A percentile compares a stretch with the other conserved stretches of the same genome.
Conservation (phyloP, 441 rosid genomes). For the Eruca vesicaria region DNA sequence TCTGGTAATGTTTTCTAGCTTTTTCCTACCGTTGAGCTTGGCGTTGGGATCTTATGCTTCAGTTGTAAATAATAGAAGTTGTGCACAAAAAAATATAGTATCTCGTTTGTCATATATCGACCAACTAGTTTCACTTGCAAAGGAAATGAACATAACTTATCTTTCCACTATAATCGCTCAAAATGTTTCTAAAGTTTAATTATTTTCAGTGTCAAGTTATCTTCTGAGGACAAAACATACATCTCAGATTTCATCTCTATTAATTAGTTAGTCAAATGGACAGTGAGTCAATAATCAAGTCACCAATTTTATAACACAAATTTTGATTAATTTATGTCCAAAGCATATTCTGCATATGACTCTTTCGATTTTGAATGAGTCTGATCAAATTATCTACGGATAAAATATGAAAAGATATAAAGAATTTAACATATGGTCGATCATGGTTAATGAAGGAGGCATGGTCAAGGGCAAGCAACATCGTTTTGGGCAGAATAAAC, state of each 20-base stretch:
- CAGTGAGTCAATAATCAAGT: neutral
- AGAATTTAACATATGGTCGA: neutral
- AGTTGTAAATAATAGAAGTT: too few species aligned
- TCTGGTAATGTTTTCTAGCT: too few species aligned
- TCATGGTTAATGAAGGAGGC: neutral
- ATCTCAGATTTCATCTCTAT: neutral
- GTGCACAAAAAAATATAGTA: too few species aligned
- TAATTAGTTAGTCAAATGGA: neutral
- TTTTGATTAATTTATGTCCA: neutral
- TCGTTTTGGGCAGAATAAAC: conserved; percentile 7
- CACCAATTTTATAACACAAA: neutral
- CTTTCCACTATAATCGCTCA: too few species aligned
- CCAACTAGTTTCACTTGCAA: too few species aligned
- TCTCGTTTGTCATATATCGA: too few species aligned
- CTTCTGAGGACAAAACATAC: neutral
- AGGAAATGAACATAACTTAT: too few species aligned
- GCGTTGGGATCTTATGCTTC: too few species aligned
- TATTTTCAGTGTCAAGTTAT: neutral
- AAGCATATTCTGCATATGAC: neutral
- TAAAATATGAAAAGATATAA: neutral
- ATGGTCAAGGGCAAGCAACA: conserved; percentile 26
- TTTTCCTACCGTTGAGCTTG: too few species aligned
- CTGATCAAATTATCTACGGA: neutral
- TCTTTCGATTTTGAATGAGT: neutral
- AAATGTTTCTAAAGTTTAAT: too few species aligned